Evolutionary conservation across 805 yeast species (phyloP), one percentile per base, ranked within the genome.

Genomic region (Candida piceae): DNA sequence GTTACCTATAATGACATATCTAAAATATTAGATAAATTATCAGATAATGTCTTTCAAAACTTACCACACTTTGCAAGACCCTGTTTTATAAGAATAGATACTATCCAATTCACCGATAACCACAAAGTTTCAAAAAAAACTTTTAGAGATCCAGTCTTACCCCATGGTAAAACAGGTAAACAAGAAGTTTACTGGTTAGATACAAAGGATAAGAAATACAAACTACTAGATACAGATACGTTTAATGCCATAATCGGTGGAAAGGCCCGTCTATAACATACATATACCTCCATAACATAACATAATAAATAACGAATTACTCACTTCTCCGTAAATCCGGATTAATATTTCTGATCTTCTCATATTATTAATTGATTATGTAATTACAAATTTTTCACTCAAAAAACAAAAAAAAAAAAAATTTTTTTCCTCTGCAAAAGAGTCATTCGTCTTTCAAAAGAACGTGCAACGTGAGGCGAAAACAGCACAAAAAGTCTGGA

Each of bases 1-100:
- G 40, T 43, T 9, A 45, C 52, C n/a, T n/a, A n/a, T n/a, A n/a
- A n/a, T n/a, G n/a, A n/a, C n/a, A n/a, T n/a, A n/a, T n/a, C n/a
- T n/a, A n/a, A n/a, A 11, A 53, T 76, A 3, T 58, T 78, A 33
- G 49, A 62, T 6, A 58, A 58, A 10, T 42, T 77, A 27, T 63
- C 72, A 8, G 29, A 44, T 20, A 53, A 58, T 31, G 55, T 71
- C 22, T 52, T 46, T 31, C 45, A 57, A 19, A 66, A 73, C 23
- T 68, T 89, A 42, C 96, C 97, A 17, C 78, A 73, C 49, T 89
- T 84, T 62, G 95, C 97, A 0, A 68, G 86, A 24, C 97, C 97
- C 0, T 70, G 81, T 26, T 87, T 89, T 54, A 61, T 87, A 35
- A 84, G 87, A 56, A 73, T 87, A 52, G 80, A 76, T 28, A 56